Conservation (phyloP, 2,329 filamentous ascomycete genomes). For the Botrytis pseudocinerea region DNA sequence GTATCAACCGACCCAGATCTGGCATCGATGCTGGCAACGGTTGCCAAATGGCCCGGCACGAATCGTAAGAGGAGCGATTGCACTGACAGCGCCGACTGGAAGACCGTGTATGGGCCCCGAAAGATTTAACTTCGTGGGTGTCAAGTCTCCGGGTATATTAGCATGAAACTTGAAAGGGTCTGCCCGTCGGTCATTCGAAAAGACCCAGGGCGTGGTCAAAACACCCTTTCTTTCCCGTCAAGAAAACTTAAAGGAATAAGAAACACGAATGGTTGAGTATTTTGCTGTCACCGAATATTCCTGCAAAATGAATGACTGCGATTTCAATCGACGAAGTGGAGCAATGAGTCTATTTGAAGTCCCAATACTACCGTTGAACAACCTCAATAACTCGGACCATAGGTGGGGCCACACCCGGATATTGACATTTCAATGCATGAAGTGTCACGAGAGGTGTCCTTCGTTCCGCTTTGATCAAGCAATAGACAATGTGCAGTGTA, state of each 20-base stretch:
- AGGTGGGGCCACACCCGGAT: background rate
- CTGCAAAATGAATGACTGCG: background rate
- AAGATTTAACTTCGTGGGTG: background rate
- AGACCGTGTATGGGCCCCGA: background rate
- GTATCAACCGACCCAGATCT: background rate
- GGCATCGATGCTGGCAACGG: background rate
- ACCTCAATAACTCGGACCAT: background rate
- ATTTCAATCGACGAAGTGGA: background rate
- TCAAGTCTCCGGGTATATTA: too few relatives aligned
- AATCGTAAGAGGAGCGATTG: background rate
- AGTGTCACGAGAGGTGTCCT: conserved; percentile 1
- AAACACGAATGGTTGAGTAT: background rate
- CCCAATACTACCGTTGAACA: background rate
- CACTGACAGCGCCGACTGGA: background rate
- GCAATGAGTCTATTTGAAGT: background rate
- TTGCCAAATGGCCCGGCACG: background rate
- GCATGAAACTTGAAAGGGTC: background rate
- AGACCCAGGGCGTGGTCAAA: background rate
- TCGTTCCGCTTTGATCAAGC: background rate
- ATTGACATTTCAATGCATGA: background rate
- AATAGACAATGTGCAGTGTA: background rate
- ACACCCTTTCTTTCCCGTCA: background rate
- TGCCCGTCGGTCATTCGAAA: background rate
- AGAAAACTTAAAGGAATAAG: background rate
- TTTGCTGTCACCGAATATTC: background rate